Percentiles rank a stretch among this genome's conserved stretches.
phyloP scores from a whole-genome alignment of 2,329 filamentous ascomycete genomes.

The Fusarium pilosicola region DNA sequence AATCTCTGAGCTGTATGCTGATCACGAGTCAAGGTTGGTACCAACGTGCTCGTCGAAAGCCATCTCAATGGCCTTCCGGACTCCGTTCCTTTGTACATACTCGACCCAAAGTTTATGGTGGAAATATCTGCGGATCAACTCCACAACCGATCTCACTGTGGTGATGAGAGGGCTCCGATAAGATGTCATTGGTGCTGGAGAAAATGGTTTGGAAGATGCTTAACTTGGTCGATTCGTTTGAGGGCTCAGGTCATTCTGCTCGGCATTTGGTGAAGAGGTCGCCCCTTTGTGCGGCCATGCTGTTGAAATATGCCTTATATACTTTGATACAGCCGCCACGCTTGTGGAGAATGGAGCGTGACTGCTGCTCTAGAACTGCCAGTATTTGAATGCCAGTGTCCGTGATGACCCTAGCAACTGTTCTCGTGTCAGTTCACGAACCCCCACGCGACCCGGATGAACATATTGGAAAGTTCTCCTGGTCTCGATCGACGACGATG shows the following conservation, averaged over 20 bases:
- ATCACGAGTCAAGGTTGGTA: too few relatives aligned
- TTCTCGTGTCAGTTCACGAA: not conserved
- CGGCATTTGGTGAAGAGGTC: not conserved
- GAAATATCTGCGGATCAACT: too few relatives aligned
- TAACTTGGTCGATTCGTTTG: not conserved
- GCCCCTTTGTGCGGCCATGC: not conserved
- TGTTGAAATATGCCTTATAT: not conserved
- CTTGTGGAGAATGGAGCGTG: too few relatives aligned
- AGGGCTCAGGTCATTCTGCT: not conserved
- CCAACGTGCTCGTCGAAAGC: too few relatives aligned
- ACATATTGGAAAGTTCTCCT: not conserved
- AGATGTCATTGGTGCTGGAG: too few relatives aligned
- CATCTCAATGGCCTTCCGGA: too few relatives aligned
- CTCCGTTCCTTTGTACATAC: too few relatives aligned
- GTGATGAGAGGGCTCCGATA: not conserved
- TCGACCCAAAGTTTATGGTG: too few relatives aligned
- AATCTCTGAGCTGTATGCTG: not conserved
- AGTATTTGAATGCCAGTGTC: too few relatives aligned
- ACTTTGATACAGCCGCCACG: not conserved
- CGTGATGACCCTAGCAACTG: too few relatives aligned
- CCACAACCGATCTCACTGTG: too few relatives aligned
- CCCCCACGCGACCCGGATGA: not conserved
- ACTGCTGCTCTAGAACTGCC: too few relatives aligned
- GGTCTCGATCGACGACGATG: not conserved
- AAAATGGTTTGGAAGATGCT: not conserved